A percentile compares a stretch with the other conserved stretches of the same genome.
phyloP scores from a whole-genome alignment of 2,329 filamentous ascomycete genomes.

The Alternaria dauci region DNA sequence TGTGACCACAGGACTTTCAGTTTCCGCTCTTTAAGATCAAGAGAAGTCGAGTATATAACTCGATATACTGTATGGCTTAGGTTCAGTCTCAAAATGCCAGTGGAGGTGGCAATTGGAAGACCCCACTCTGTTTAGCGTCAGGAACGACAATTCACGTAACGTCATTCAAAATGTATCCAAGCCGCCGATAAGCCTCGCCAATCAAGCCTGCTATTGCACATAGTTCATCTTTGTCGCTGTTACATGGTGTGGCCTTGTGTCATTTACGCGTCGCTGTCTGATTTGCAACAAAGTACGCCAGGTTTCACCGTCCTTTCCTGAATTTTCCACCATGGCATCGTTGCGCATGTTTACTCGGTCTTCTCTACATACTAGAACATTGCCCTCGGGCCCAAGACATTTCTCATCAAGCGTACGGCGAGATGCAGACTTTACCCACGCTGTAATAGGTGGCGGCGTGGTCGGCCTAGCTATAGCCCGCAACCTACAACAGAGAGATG shows the following conservation, averaged over 20 bases:
- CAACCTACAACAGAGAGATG: slow-evolving; percentile 68
- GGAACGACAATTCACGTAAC: slow-evolving; percentile 14
- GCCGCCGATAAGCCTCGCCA: slow-evolving; percentile 8
- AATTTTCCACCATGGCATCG: slow-evolving; percentile 22
- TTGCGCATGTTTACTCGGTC: slow-evolving; percentile 12
- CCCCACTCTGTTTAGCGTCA: slow-evolving; percentile 14
- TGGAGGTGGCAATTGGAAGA: neutral
- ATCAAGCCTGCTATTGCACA: neutral
- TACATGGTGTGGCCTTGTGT: neutral
- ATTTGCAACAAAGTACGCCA: neutral
- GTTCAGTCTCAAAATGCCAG: neutral
- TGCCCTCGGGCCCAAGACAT: neutral
- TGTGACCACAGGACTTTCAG: neutral
- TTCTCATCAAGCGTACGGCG: slow-evolving; percentile 42
- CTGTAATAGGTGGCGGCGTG: slow-evolving; percentile 73
- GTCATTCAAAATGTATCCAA: slow-evolving; percentile 10
- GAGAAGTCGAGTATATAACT: neutral
- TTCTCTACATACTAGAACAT: neutral
- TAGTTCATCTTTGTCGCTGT: no score
- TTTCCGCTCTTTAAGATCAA: neutral
- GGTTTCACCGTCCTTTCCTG: neutral
- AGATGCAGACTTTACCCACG: slow-evolving; percentile 69
- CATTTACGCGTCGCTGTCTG: neutral
- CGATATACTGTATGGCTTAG: neutral
- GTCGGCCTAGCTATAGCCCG: slow-evolving; percentile 84